These are phyloP conservation scores for Acacia acuminata DNA, from an alignment of 306 rosid species.

Conservation along the genomic window DNA sequence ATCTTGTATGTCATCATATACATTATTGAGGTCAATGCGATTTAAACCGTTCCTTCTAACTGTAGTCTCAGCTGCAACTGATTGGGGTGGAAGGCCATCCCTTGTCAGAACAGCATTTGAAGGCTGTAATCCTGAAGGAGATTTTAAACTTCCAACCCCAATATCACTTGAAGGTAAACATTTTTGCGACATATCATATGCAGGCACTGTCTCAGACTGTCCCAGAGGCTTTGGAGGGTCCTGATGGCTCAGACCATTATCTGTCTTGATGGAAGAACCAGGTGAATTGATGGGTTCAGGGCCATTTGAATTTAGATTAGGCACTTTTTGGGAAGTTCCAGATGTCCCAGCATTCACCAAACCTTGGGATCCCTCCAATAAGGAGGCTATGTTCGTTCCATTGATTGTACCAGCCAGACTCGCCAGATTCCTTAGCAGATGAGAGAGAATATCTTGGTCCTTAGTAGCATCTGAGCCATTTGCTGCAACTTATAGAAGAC, in stretches of 20 bases:
- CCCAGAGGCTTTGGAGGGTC: conserved; percentile 34
- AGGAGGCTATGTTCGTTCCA: conserved; percentile 55
- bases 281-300: conserved; percentile 39
- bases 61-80: conserved; percentile 32
- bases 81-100: conserved; percentile 35
- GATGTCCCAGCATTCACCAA: conserved; percentile 49
- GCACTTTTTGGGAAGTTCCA: conserved; percentile 39
- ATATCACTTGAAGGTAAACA: conserved; percentile 41
- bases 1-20: conserved; percentile 49
- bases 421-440: conserved; percentile 64
- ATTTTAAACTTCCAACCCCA: conserved; percentile 34
- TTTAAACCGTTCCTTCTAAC: conserved; percentile 43
- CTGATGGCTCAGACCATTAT: conserved; percentile 27
- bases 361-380: conserved; percentile 61
- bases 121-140: conserved; percentile 36
- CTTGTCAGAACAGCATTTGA: conserved; percentile 34
- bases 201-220: conserved; percentile 37
- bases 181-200: conserved; percentile 34
- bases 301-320: conserved; percentile 44
- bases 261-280: conserved; percentile 44
- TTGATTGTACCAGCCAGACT: conserved; percentile 52
- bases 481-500: conserved; percentile 60
- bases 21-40: conserved; percentile 62
- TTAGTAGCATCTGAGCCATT: conserved; percentile 51
- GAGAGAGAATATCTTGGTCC: conserved; percentile 67